Evolutionary conservation across 768 basidiomycete species (phyloP).

Genomic region (Psilocybe cubensis): DNA sequence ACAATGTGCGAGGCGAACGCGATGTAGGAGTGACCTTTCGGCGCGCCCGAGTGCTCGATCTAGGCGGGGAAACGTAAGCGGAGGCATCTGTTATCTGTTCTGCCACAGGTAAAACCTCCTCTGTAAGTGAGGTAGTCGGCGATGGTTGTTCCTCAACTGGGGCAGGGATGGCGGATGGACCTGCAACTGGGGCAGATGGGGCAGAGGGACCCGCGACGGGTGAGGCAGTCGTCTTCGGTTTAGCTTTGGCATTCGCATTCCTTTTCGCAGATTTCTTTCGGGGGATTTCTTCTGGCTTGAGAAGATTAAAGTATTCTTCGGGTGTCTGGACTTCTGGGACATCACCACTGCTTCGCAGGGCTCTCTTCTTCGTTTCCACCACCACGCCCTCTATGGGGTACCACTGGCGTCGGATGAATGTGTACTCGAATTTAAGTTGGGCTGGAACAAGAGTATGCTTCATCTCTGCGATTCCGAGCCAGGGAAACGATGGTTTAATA

Average conservation of each 20-base stretch:
- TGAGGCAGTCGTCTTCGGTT: conserved; percentile 3
- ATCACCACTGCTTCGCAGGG: conserved; percentile 24
- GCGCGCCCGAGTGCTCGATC: conserved; percentile 15
- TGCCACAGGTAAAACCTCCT: neutral
- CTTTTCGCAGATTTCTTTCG: neutral
- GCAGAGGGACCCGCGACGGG: conserved; percentile 5
- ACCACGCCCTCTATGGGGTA: conserved; percentile 21
- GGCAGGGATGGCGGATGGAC: neutral
- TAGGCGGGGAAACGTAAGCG: neutral
- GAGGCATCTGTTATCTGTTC: neutral
- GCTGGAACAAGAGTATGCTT: neutral
- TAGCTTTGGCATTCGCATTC: conserved; percentile 2
- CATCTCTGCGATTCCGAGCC: conserved; percentile 39
- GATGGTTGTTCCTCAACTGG: neutral
- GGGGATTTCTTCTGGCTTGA: conserved; percentile 7
- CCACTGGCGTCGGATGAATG: conserved; percentile 22
- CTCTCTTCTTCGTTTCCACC: conserved; percentile 21
- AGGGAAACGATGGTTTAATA: conserved; percentile 43
- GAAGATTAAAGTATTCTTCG: conserved; percentile 23
- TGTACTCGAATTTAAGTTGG: conserved; percentile 26
- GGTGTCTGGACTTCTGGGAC: conserved; percentile 15
- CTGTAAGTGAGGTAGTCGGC: neutral
- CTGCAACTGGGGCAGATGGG: conserved; percentile 5
- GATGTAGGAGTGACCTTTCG: conserved; percentile 16
- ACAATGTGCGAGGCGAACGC: conserved; percentile 12